Conservation (phyloP, 2,329 filamentous ascomycete species). For the Bipolaris bicolor region DNA sequence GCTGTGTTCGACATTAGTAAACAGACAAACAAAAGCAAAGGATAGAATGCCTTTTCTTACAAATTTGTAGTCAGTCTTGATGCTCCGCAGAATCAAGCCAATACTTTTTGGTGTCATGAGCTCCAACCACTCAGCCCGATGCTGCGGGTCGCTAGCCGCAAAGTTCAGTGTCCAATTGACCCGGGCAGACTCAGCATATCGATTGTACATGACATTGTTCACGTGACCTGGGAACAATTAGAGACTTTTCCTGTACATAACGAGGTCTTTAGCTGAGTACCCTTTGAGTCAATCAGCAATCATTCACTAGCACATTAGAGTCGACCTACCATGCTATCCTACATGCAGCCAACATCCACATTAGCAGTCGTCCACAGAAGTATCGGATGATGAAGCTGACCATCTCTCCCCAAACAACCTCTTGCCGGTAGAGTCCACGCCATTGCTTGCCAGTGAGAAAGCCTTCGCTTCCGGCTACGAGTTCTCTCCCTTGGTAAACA, state of each 20-base stretch:
- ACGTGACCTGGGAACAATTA: slow-evolving; percentile 67
- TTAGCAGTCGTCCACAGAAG: slow-evolving; percentile 29
- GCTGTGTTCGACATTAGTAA: slow-evolving; percentile 46
- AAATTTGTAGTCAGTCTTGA: slow-evolving; percentile 86
- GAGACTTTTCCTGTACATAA: slow-evolving; percentile 3
- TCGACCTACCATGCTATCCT: slow-evolving; percentile 62
- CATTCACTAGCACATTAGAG: background rate
- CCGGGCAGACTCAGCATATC: slow-evolving; percentile 81
- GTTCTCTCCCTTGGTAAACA: slow-evolving; percentile 57
- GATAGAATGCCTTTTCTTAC: slow-evolving; percentile 58
- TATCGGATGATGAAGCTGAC: slow-evolving; percentile 52
- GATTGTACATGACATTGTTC: slow-evolving; percentile 84
- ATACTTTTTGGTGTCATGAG: slow-evolving; percentile 69
- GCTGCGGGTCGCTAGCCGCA: slow-evolving; percentile 65
- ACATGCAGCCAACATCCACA: slow-evolving; percentile 21
- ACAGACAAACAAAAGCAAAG: background rate
- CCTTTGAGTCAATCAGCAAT: slow-evolving; percentile 15
- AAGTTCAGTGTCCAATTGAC: slow-evolving; percentile 80
- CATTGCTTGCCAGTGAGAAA: slow-evolving; percentile 70
- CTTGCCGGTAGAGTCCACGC: slow-evolving; percentile 68
- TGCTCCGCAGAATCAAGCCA: slow-evolving; percentile 79
- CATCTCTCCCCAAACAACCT: slow-evolving; percentile 86
- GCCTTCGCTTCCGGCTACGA: slow-evolving; percentile 76
- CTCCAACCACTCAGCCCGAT: slow-evolving; percentile 69
- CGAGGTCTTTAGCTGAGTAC: slow-evolving; percentile 13